Percentiles rank a stretch among this genome's conserved stretches.
Evolutionary conservation across 495 filamentous ascomycete genomes (phyloP).

Genomic region (Tetracladium marchalianum): DNA sequence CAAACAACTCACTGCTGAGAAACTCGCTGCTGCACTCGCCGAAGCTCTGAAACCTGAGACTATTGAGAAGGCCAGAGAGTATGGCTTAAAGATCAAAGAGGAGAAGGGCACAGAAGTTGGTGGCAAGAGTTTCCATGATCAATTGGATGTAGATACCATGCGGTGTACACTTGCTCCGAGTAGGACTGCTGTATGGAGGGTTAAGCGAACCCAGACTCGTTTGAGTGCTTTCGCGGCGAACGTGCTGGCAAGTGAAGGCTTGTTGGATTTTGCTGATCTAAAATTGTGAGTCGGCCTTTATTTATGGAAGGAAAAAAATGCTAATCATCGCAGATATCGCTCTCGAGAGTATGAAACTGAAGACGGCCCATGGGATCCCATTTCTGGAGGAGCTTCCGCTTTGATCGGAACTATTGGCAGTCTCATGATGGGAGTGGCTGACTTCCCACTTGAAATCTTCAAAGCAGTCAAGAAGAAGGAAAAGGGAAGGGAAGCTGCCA

Average conservation of each 20-base stretch:
- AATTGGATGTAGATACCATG: constrained; percentile 48
- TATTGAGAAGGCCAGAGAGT: constrained; percentile 41
- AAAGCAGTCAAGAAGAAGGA: constrained; percentile 27
- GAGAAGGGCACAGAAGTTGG: constrained; percentile 57
- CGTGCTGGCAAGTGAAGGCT: constrained; percentile 49
- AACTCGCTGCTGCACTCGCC: constrained; percentile 51
- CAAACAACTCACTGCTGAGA: constrained; percentile 53
- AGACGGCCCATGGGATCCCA: constrained; percentile 60
- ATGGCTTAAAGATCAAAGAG: constrained; percentile 49
- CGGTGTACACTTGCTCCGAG: constrained; percentile 55
- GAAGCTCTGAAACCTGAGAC: constrained; percentile 48
- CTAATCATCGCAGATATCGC: constrained; percentile 40
- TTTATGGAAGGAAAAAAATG: not conserved
- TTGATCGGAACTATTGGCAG: constrained; percentile 64
- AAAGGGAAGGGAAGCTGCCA: not conserved
- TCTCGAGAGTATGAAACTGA: constrained; percentile 61
- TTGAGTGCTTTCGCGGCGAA: constrained; percentile 63
- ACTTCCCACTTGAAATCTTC: constrained; percentile 62
- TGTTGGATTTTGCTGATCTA: constrained; percentile 51
- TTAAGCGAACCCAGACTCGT: constrained; percentile 50
- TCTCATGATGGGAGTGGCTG: constrained; percentile 72
- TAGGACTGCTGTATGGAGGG: constrained; percentile 59
- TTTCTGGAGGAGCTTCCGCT: constrained; percentile 61
- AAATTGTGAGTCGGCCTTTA: constrained; percentile 46
- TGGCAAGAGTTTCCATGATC: constrained; percentile 59